A percentile compares a stretch with the other conserved stretches of the same genome.
phyloP scores from a whole-genome alignment of 495 filamentous ascomycete species.

The Penicillium parvum region DNA sequence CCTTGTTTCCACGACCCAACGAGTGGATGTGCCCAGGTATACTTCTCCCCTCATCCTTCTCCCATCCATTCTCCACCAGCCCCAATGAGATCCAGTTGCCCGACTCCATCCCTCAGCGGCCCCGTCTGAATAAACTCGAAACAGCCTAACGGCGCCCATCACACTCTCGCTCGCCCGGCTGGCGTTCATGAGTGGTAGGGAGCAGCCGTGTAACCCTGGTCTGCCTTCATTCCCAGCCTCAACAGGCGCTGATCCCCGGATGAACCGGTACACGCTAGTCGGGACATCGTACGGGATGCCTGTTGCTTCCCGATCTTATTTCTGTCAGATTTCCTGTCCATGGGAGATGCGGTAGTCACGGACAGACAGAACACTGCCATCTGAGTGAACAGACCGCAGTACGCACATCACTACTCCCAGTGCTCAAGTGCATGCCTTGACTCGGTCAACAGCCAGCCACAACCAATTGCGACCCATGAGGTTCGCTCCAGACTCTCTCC shows the following conservation, averaged over 20 bases:
- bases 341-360: too few species aligned
- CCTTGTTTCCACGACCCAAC: conserved; percentile 32
- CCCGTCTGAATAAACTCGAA: conserved; percentile 44
- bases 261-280: conserved; percentile 1
- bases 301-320: conserved; percentile 11
- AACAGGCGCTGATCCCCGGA: conserved; percentile 7
- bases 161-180: conserved; percentile 5
- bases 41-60: too few species aligned
- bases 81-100: conserved; percentile 20
- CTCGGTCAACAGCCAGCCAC: background rate
- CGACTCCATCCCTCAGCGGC: conserved; percentile 19
- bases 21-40: too few species aligned
- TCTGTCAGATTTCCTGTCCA: too few species aligned
- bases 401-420: too few species aligned
- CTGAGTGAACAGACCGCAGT: too few species aligned
- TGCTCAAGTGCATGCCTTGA: too few species aligned
- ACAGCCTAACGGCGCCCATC: conserved; percentile 41
- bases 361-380: too few species aligned
- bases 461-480: conserved; percentile 1
- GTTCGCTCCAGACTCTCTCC: conserved; percentile 7
- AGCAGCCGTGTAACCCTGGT: conserved; percentile 9
- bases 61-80: conserved; percentile 14
- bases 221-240: conserved; percentile 5
- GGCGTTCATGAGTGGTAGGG: conserved; percentile 9
- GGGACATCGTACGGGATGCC: background rate